phyloP scores from a whole-genome alignment of 139 green algal species.

The Chlamydomonas asymmetrica region DNA sequence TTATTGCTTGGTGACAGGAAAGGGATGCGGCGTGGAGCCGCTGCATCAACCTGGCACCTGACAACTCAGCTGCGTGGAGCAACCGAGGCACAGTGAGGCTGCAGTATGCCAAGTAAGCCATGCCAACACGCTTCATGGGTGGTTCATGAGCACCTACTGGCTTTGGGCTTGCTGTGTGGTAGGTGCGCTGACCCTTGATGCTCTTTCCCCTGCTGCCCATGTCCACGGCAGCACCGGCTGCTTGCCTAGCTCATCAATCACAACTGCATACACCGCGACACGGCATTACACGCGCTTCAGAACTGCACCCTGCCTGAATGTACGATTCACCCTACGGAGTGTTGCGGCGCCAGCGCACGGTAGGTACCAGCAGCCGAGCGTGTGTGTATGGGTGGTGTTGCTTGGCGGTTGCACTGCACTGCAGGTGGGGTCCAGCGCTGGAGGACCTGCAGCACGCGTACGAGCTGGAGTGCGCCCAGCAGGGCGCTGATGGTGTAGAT shows the following conservation, averaged over 20 bases:
- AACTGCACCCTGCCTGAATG: too few species aligned
- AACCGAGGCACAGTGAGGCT: slow-evolving; percentile 51
- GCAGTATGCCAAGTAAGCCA: slow-evolving; percentile 28
- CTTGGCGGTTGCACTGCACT: slow-evolving; percentile 3
- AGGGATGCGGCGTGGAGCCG: slow-evolving; percentile 40
- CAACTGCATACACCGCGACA: not conserved
- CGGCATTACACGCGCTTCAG: too few species aligned
- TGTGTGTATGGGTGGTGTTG: too few species aligned
- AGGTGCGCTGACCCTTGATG: not conserved
- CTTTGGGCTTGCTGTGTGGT: not conserved
- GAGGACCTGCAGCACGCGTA: too few species aligned
- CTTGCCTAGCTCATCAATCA: not conserved
- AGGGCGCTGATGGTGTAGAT: too few species aligned
- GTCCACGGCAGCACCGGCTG: not conserved
- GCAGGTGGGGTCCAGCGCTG: not conserved
- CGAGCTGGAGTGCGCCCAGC: too few species aligned
- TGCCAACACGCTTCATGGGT: slow-evolving; percentile 6
- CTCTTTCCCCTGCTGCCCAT: not conserved
- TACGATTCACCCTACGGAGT: too few species aligned
- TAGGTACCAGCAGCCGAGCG: too few species aligned
- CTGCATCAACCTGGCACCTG: slow-evolving; percentile 42
- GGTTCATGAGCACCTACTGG: not conserved
- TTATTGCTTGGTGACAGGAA: too few species aligned
- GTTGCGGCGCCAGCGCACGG: too few species aligned
- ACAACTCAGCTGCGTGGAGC: slow-evolving; percentile 52